Evolutionary conservation across 2,329 filamentous ascomycete species (phyloP), one percentile per base, ranked within the genome.

Genomic region (Xylaria sp.): DNA sequence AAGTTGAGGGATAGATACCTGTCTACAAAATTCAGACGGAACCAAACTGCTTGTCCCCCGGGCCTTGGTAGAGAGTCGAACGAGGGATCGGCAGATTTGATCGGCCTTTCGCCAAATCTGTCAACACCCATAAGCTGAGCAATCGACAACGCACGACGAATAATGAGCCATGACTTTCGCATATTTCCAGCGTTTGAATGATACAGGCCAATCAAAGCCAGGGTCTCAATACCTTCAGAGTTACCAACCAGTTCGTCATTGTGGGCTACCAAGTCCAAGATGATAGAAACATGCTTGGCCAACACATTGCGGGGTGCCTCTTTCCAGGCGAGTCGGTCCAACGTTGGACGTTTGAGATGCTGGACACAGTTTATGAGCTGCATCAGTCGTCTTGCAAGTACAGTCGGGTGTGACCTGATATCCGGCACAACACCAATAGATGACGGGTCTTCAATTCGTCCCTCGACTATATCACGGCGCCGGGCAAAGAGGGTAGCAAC

Each of bases 181-280:
- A 83, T 71, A 50, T 82, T 82, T 0, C 83, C 83, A 0, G 74
- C 75, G 58, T 84, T 83, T 44, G 75, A 73, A 55, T 83, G 78
- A 64, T 78, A 82, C 55, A 80, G 68, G 16, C 75, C 74, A 44
- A 81, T 73, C 0, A 85, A 68, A 19, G 79, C 66, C 0, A 85
- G 70, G 54, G 79, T 79, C 67, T 84, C 79, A 0, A 85, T 67
- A 1, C 81, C 82, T 66, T 85, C 81, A 1, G 79, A 66, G 2
- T 76, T 80, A 19, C 78, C 77, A 0, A 81, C 69, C 3, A 85
- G 70, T 46, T 82, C 78, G 50, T 84, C 80, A 44, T 83, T 78
- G 3, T 75, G 76, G 0, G 78, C 79, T 2, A 85, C 78, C 4
- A 77, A 69, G 3, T 73, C 71, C 2, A 68, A 66, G 1, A 76